phyloP scores from a whole-genome alignment of 345 rosid species.

The Clausena lansium region DNA sequence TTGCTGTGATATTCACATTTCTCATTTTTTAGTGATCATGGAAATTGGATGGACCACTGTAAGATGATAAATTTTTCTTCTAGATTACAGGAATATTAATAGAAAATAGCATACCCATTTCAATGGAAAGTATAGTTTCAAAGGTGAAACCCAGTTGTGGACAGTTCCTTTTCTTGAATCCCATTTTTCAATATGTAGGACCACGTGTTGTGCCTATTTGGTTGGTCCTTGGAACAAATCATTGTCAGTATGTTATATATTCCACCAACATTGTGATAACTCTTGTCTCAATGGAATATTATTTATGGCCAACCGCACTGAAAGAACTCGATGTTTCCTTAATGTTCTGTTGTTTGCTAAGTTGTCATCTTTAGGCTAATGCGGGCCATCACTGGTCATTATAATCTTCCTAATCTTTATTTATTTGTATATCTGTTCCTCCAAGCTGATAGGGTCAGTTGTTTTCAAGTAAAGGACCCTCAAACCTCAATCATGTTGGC shows the following conservation, averaged over 20 bases:
- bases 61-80: neutral
- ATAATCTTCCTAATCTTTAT: slow-evolving; percentile 9
- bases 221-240: slow-evolving; percentile 59
- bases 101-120: neutral
- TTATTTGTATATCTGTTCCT: slow-evolving; percentile 17
- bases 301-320: slow-evolving; percentile 51
- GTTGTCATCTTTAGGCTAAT: slow-evolving; percentile 27
- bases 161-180: slow-evolving; percentile 23
- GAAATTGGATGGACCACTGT: neutral
- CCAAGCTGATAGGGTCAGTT: slow-evolving; percentile 18
- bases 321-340: slow-evolving; percentile 30
- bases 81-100: neutral
- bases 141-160: slow-evolving; percentile 25
- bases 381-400: slow-evolving; percentile 37
- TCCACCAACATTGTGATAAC: slow-evolving; percentile 62
- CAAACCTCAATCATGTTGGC: neutral
- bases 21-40: neutral
- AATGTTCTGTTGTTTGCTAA: slow-evolving; percentile 26
- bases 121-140: slow-evolving; percentile 17
- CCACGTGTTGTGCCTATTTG: slow-evolving; percentile 29
- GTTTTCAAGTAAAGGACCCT: slow-evolving; percentile 14
- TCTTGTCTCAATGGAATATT: slow-evolving; percentile 55
- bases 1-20: slow-evolving; percentile 22
- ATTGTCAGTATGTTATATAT: slow-evolving; percentile 49
- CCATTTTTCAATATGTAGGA: slow-evolving; percentile 29